Evolutionary conservation across 2,329 filamentous ascomycete species (phyloP), one percentile per base, ranked within the genome.

Genomic region (Pochonia chlamydosporia): DNA sequence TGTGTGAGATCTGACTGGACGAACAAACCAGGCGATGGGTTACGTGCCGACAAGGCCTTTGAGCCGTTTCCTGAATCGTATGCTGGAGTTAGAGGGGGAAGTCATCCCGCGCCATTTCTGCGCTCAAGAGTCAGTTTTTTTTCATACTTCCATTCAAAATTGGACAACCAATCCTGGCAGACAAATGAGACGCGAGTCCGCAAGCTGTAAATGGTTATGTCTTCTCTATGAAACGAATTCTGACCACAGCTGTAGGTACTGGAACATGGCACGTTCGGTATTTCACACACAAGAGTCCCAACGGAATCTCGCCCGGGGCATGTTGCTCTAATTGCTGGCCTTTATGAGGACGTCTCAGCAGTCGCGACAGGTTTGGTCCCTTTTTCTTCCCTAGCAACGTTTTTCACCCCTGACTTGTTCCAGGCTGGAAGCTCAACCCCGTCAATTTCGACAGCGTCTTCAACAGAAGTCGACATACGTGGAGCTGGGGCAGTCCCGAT

Each of bases 361-460:
- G 93, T 99, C 16, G 95, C 87, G 25, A 99, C 95, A 1, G 93
- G n/a, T n/a, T n/a, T n/a, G n/a, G n/a, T n/a, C n/a, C n/a, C n/a
- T n/a, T n/a, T n/a, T n/a, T n/a, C n/a, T n/a, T n/a, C n/a, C n/a
- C n/a, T n/a, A n/a, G n/a, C n/a, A n/a, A n/a, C n/a, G n/a, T n/a
- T n/a, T n/a, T n/a, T n/a, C n/a, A n/a, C n/a, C n/a, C n/a, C n/a
- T n/a, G n/a, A n/a, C n/a, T n/a, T n/a, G n/a, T n/a, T n/a, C n/a
- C n/a, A n/a, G n/a, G 93, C 14, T 99, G 93, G 93, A 97, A 99
- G 70, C 72, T 96, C 56, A 99, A 99, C 63, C 93, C 93, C 0
- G 93, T 99, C 61, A 87, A 97, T 62, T 99, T 99, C 61, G 93
- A 99, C 70, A 97, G 92, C 60, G 90, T 99, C 10, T 99, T 99